These are phyloP conservation scores for Entomortierella parvispora DNA, from an alignment of 192 early-diverging fungal species.

Conservation along the genomic window DNA sequence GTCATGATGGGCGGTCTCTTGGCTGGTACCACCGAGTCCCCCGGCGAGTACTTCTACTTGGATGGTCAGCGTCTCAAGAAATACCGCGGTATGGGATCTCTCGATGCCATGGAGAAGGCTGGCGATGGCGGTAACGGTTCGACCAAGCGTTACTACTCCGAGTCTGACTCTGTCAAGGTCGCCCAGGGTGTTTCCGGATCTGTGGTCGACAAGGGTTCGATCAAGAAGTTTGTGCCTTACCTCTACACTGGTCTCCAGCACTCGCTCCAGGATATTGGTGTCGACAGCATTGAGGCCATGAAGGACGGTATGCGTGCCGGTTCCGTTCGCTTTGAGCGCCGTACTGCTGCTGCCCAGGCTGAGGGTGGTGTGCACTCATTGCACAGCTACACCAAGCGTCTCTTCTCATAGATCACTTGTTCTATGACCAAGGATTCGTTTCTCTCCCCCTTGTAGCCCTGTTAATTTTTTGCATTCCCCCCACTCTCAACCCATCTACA, in stretches of 20 bases:
- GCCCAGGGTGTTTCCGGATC: conserved; percentile 98
- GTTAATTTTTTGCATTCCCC: background rate
- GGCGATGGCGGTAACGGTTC: conserved; percentile 78
- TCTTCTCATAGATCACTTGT: conserved; percentile 40
- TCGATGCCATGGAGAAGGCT: conserved; percentile 95
- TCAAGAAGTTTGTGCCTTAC: conserved; percentile 94
- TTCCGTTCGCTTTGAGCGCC: conserved; percentile 91
- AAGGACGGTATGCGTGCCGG: conserved; percentile 75
- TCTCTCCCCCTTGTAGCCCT: background rate
- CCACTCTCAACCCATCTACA: background rate
- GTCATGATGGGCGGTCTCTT: conserved; percentile 99
- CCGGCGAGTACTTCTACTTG: conserved; percentile 98
- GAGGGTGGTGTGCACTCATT: conserved; percentile 93
- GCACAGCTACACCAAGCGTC: conserved; percentile 54
- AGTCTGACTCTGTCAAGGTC: conserved; percentile 97
- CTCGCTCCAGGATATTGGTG: conserved; percentile 97
- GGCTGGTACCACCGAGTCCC: conserved; percentile 95
- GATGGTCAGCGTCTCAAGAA: conserved; percentile 97
- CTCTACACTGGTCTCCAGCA: conserved; percentile 95
- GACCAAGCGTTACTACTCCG: conserved; percentile 94
- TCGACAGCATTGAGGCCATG: conserved; percentile 71
- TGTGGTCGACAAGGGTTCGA: conserved; percentile 97
- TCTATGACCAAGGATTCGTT: background rate
- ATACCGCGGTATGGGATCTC: conserved; percentile 99
- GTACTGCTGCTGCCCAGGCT: conserved; percentile 92